Conservation (phyloP, 331 rosid genomes). For the Rhamnella rubrinervis region DNA sequence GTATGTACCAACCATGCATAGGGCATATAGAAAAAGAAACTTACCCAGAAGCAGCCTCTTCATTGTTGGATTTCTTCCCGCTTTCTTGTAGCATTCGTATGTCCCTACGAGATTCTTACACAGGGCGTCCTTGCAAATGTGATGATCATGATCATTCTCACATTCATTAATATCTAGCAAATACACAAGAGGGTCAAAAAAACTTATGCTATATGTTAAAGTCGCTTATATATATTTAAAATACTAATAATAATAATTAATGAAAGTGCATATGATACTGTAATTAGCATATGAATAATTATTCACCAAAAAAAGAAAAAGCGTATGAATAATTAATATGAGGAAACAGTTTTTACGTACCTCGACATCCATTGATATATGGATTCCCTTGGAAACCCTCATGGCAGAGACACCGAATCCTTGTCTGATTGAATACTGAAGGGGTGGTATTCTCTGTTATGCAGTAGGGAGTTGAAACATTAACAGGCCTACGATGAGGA, state of each 20-base stretch:
- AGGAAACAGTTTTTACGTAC: no score
- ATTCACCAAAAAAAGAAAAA: no score
- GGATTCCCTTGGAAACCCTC: slow-evolving; percentile 15
- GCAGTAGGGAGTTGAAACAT: neutral
- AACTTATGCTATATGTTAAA: neutral
- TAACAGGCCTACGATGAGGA: no score
- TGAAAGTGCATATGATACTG: no score
- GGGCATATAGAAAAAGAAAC: neutral
- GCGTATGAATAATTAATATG: no score
- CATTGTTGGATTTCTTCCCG: neutral
- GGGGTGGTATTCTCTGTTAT: neutral
- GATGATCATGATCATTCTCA: neutral
- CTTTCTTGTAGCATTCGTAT: neutral
- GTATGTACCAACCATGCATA: no score
- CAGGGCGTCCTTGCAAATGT: neutral
- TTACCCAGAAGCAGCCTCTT: neutral
- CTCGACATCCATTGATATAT: neutral
- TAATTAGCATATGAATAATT: no score
- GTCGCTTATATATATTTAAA: neutral
- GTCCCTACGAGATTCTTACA: neutral
- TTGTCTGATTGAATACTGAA: neutral
- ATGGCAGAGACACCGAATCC: neutral
- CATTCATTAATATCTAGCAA: neutral
- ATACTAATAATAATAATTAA: no score
- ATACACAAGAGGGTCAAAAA: no score